A percentile compares a stretch with the other conserved stretches of the same genome.
Conservation (phyloP, 208 protist genomes). For the Trypanosoma vivax region DNA sequence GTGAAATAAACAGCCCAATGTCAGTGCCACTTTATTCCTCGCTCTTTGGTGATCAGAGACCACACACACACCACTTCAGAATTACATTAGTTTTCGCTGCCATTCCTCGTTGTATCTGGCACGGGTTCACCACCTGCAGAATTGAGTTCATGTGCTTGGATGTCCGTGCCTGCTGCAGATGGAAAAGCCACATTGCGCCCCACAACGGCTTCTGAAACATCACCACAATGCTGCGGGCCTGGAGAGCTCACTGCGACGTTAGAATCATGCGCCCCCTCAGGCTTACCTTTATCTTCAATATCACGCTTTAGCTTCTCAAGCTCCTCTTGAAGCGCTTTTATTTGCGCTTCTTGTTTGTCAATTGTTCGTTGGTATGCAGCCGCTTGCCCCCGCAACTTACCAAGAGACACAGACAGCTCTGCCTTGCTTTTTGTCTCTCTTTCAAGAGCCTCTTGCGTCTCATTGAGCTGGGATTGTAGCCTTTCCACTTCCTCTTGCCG, state of each 20-base stretch:
- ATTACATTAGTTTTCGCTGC: too few relatives aligned
- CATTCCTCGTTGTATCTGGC: too few relatives aligned
- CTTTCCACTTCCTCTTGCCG: conserved; percentile 33
- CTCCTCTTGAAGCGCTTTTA: conserved; percentile 39
- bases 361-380: conserved; percentile 41
- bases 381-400: conserved; percentile 53
- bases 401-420: conserved; percentile 46
- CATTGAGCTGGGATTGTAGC: conserved; percentile 46
- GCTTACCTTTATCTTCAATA: background rate
- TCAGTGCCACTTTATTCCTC: too few relatives aligned
- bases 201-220: background rate
- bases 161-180: too few relatives aligned
- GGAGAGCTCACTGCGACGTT: background rate
- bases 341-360: conserved; percentile 43
- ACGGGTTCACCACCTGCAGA: too few relatives aligned
- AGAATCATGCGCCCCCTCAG: background rate
- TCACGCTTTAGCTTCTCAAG: conserved; percentile 20
- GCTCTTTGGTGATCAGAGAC: too few relatives aligned
- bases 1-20: too few relatives aligned
- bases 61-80: too few relatives aligned
- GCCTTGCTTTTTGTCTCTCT: conserved; percentile 59
- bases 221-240: background rate
- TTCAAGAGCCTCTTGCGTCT: conserved; percentile 59
- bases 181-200: background rate
- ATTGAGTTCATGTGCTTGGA: too few relatives aligned